Conservation (phyloP, 345 rosid genomes). For the Mercurialis annua region DNA sequence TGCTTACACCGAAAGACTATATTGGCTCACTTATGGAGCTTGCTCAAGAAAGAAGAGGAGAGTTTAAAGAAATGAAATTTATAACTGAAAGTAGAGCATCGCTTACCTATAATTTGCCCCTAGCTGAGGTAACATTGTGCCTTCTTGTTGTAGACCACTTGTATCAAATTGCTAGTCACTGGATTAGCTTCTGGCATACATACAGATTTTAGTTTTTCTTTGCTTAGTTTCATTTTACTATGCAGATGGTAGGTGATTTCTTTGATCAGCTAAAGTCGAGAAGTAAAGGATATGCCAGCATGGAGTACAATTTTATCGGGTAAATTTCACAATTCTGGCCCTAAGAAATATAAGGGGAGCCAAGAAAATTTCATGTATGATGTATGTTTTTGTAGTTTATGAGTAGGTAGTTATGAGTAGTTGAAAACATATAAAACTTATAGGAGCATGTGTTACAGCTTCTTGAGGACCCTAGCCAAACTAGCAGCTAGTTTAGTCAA, state of each 20-base stretch:
- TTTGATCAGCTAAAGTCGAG: conserved; percentile 94
- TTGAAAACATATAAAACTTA: neutral
- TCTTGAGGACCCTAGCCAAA: neutral
- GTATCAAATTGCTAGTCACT: neutral
- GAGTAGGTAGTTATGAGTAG: neutral
- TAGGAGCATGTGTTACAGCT: neutral
- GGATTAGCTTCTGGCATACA: neutral
- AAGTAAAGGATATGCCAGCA: conserved; percentile 98
- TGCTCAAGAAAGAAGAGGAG: conserved; percentile 96
- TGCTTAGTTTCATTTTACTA: conserved; percentile 18
- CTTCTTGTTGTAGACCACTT: conserved; percentile 4
- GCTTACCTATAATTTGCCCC: conserved; percentile 76
- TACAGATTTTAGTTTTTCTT: conserved; percentile 5
- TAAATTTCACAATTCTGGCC: conserved; percentile 30
- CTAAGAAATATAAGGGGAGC: neutral
- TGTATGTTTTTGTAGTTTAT: neutral
- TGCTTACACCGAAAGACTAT: conserved; percentile 94
- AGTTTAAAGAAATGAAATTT: conserved; percentile 89
- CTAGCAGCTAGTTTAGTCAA: neutral
- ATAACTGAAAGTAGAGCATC: conserved; percentile 90
- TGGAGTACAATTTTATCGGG: conserved; percentile 92
- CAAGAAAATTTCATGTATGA: neutral
- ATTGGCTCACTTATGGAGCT: conserved; percentile 97
- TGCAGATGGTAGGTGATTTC: conserved; percentile 98
- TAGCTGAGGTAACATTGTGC: conserved; percentile 65